Base-by-base conservation (phyloP, 306 rosid species). In the Cucurbita argyrosperma region DNA sequence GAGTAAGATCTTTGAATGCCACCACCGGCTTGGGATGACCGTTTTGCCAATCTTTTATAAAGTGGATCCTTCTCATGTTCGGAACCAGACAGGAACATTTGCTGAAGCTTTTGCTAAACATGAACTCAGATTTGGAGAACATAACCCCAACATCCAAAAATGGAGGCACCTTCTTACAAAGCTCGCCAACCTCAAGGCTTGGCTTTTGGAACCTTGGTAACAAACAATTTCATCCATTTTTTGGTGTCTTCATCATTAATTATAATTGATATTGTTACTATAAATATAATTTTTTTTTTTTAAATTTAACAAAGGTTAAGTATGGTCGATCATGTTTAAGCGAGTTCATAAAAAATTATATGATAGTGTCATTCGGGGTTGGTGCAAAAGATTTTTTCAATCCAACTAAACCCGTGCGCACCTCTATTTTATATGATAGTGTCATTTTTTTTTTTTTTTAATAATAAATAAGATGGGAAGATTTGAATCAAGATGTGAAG, bases 1-100 rank as follows among this genome's bases (percentile, higher is more conserved):
- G 10, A 39, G 2, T 4, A 47, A 55, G 4, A 65, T 74, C 66
- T 7, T 65, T 26, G 37, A 47, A 1, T 46, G 82, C 21, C 19
- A 8, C 26, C 1, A 55, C 8, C 19, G 21, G 3, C 1, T 2
- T n/a, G 18, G 62, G 1, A 19, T 43, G 56, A 42, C 10, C 1
- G 46, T 78, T 16, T 13, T 78, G 8, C 78, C 81, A 0, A 6
- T 78, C 4, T 79, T 73, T 19, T 79, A 79, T 30, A 4, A 73
- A 4, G 74, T 79, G 18, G 63, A 56, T n/a, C 78, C 75, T 5
- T 55, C 62, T 0, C 3, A 73, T 19, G 75, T 65, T 0, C 5
- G 71, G 14, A 13, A 79, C 0, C 82, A 79, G 47, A 35, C 1
- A 0, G 62, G 49, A 0, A 15, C 19, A 7, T 65, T 74, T 46